Evolutionary conservation across 768 basidiomycete species (phyloP), one percentile per base, ranked within the genome.

Genomic region (Rhodosporidiobolus sp.): DNA sequence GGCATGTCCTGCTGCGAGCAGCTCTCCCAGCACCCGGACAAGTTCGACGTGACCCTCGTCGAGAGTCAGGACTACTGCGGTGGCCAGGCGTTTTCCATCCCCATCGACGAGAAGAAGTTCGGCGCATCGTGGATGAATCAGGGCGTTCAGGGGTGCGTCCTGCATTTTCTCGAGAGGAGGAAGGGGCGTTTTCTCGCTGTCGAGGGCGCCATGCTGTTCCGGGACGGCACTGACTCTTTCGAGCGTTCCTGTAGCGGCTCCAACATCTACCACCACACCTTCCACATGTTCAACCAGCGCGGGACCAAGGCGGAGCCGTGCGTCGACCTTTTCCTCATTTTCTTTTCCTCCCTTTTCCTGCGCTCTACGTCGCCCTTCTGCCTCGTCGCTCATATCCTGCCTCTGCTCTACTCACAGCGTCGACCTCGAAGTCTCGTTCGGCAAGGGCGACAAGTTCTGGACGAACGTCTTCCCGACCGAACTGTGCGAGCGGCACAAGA

Each of bases 391-490:
- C 11, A 48, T 12, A 24, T 30, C 43, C 24, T 17, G 14, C 7
- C 38, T 43, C 38, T 14, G 7, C 8, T 22, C 28, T 38, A 7
- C 28, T 28, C 24, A 28, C 64, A 82, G 81, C 3, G 82, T 83
- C 67, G 82, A 83, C 38, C 77, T 83, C n/a, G 81, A 83, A 74
- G 82, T 84, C 24, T 82, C 82, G 1, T 84, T 84, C 75, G 83
- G 83, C 54, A 83, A 83, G 70, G 83, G 79, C 59, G 82, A 83
- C 66, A 46, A 73, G 76, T 84, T 84, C 79, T 84, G 83, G 83
- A 81, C 83, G 50, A 83, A 83, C 72, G 75, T 81, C 62, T 83
- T 83, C 78, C 83, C 83, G n/a, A 83, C 83, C 45, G 54, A 81
- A n/a, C 78, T 84, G 12, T 76, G 82, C 53, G 79, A 78, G 28